Evolutionary conservation across 352 stramenopile species (phyloP).

Genomic region (Globisporangium carolinianum): DNA sequence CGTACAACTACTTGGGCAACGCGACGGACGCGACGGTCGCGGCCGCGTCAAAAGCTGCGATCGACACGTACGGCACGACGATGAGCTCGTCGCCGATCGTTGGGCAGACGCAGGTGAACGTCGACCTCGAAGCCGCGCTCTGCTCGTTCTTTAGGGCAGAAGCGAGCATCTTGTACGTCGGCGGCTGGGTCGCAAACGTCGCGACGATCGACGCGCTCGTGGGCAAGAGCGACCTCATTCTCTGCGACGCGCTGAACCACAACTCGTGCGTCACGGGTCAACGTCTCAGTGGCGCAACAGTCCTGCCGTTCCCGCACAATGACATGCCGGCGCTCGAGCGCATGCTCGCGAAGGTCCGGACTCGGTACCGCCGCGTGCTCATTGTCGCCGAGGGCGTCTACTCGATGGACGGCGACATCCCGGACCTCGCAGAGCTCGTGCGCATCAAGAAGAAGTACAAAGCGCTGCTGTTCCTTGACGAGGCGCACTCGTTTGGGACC

Average conservation of each 20-base stretch:
- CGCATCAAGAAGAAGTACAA: conserved; percentile 69
- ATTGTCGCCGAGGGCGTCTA: conserved; percentile 66
- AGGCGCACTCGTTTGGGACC: conserved; percentile 63
- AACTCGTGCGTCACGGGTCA: conserved; percentile 75
- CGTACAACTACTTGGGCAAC: conserved; percentile 82
- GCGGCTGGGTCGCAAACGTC: conserved; percentile 74
- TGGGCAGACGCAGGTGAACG: conserved; percentile 62
- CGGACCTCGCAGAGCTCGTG: conserved; percentile 42
- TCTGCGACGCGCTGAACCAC: conserved; percentile 77
- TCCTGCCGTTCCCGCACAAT: conserved; percentile 76
- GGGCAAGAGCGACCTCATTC: conserved; percentile 63
- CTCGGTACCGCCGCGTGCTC: conserved; percentile 68
- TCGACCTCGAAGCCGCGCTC: conserved; percentile 58
- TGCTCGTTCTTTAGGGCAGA: conserved; percentile 59
- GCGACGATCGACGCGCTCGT: conserved; percentile 71
- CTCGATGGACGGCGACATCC: conserved; percentile 68
- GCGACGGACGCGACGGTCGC: conserved; percentile 47
- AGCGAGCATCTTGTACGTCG: conserved; percentile 54
- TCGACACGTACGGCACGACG: conserved; percentile 66
- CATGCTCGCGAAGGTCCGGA: conserved; percentile 61
- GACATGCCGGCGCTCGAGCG: conserved; percentile 63
- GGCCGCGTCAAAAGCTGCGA: conserved; percentile 45
- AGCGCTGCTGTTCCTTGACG: conserved; percentile 47
- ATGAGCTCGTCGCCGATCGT: conserved; percentile 82
- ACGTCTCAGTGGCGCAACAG: conserved; percentile 67